Evolutionary conservation across 805 yeast genomes (phyloP).

Genomic region (Suhomyces xylopsoci): DNA sequence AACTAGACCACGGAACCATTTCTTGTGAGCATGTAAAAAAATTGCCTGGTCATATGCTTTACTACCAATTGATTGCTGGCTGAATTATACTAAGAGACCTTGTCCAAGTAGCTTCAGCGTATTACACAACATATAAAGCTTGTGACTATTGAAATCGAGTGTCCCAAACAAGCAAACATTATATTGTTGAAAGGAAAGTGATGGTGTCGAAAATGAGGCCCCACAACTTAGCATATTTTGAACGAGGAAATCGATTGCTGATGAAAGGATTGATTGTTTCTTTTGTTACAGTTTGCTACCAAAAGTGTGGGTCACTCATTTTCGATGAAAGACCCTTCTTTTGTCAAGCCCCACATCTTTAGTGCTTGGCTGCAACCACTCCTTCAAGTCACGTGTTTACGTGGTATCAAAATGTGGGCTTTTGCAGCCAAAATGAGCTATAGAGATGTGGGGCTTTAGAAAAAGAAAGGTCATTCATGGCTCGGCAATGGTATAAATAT

Average conservation of each 20-base stretch:
- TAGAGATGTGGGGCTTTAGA: not conserved
- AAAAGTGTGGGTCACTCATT: not conserved
- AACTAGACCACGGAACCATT: constrained; percentile 96
- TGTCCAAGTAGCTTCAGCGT: not conserved
- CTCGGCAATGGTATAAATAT: not conserved
- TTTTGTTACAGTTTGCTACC: not conserved
- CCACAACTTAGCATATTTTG: too few species aligned
- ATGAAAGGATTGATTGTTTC: too few species aligned
- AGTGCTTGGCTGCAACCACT: not conserved
- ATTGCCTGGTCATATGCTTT: not conserved
- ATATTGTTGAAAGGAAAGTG: not conserved
- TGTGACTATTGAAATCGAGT: not conserved
- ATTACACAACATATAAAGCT: too few species aligned
- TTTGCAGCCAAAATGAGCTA: not conserved
- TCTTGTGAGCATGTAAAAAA: not conserved
- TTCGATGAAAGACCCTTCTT: not conserved
- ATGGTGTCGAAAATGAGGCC: too few species aligned
- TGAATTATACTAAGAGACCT: not conserved
- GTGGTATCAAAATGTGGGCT: not conserved
- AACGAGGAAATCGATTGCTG: not conserved
- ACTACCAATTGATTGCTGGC: not conserved
- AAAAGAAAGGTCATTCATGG: not conserved
- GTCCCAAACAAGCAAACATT: not conserved
- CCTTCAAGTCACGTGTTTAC: not conserved
- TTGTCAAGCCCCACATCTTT: not conserved